Conservation (phyloP, 352 stramenopile species). For the Globisporangium echinulatum region DNA sequence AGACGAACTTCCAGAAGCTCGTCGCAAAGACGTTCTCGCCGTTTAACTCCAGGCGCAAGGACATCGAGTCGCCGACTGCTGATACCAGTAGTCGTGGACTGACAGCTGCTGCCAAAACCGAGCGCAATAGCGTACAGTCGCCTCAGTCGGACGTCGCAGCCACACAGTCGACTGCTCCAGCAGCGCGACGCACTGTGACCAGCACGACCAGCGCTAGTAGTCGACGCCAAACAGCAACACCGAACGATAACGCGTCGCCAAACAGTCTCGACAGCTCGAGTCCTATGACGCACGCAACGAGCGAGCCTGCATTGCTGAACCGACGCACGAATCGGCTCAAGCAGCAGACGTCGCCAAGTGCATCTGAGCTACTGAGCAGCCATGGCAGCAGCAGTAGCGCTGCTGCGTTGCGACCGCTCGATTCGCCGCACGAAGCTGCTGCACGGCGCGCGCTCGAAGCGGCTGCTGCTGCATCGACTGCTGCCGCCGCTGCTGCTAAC, state of each 20-base stretch:
- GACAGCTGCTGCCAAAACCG: background rate
- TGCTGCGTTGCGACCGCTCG: background rate
- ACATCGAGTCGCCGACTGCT: slow-evolving; percentile 4
- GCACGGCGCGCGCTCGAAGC: slow-evolving; percentile 16
- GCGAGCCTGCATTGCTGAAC: slow-evolving; percentile 24
- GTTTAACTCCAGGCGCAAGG: slow-evolving; percentile 36
- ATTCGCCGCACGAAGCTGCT: slow-evolving; percentile 13
- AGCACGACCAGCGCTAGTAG: no score
- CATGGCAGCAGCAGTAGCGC: background rate
- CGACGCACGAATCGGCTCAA: slow-evolving; percentile 44
- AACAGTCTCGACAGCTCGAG: background rate
- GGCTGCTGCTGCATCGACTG: slow-evolving; percentile 4
- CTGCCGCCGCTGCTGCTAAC: no score
- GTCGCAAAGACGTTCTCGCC: slow-evolving; percentile 58
- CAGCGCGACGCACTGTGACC: no score
- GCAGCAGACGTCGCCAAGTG: slow-evolving; percentile 23
- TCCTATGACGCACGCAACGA: background rate
- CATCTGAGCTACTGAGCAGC: slow-evolving; percentile 26
- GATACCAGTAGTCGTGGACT: slow-evolving; percentile 2
- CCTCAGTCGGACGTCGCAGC: slow-evolving; percentile 1
- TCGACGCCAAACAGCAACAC: no score
- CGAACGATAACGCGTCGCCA: background rate
- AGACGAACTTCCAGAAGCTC: slow-evolving; percentile 45
- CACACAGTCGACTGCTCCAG: background rate
- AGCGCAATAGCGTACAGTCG: background rate